These are phyloP conservation scores for Amanita molliuscula DNA, from an alignment of 768 basidiomycete species.

Conservation along the genomic window DNA sequence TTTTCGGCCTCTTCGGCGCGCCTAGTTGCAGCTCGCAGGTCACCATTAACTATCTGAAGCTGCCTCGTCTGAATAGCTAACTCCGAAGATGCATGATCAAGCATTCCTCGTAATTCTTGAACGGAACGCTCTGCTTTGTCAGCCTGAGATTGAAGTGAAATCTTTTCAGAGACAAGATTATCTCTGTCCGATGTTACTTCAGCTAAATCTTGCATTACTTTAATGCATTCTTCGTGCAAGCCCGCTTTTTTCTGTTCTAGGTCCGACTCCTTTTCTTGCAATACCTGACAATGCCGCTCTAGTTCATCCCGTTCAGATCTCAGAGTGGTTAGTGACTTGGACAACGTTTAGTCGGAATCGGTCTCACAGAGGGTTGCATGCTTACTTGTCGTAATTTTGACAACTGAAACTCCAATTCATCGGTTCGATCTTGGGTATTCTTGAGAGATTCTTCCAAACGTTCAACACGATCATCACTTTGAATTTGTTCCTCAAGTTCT, in stretches of 20 bases:
- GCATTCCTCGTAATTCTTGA: conserved; percentile 47
- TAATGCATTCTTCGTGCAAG: conserved; percentile 29
- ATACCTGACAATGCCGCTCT: conserved; percentile 32
- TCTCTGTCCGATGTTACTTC: conserved; percentile 36
- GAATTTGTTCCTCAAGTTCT: conserved; percentile 74
- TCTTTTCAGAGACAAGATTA: conserved; percentile 36
- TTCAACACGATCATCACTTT: conserved; percentile 76
- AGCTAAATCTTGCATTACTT: conserved; percentile 31
- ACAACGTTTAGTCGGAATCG: background rate
- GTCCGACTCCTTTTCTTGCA: conserved; percentile 32
- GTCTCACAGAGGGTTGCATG: background rate
- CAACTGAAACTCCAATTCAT: conserved; percentile 76
- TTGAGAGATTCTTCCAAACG: conserved; percentile 61
- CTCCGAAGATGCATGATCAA: conserved; percentile 43
- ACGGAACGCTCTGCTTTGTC: conserved; percentile 34
- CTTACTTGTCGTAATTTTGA: conserved; percentile 59
- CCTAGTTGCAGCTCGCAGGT: conserved; percentile 50
- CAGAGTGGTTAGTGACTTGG: conserved; percentile 43
- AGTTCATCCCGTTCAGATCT: conserved; percentile 55
- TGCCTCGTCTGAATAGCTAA: conserved; percentile 43
- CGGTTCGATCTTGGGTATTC: conserved; percentile 72
- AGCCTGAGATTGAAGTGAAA: conserved; percentile 36
- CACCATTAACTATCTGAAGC: conserved; percentile 51
- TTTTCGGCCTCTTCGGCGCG: conserved; percentile 70
- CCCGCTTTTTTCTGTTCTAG: conserved; percentile 38